Base-by-base conservation (phyloP, 129 eudicot species). In the Tanacetum coccineum region DNA sequence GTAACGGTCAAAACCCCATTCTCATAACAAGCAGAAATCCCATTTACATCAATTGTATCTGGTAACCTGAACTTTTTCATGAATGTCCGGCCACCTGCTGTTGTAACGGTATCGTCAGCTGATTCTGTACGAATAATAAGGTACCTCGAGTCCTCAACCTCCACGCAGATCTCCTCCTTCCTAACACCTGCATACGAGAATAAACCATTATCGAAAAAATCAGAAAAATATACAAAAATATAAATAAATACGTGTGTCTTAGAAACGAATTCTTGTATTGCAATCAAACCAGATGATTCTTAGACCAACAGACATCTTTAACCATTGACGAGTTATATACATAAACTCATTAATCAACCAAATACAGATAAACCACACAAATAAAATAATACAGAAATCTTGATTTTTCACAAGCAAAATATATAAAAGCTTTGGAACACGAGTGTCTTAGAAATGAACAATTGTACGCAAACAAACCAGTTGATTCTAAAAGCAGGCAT, bases 161-260 rank as follows among this genome's bases (percentile, higher is more conserved):
- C 97, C 66, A 87, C 90, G 51, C 83, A 83, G 11, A 91, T 85
- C 46, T 91, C 87, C 85, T 87, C 97, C 64, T 91, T 91, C 82
- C 69, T 80, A 30, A 87, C 87, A 60, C 97, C 97, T 90, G 54
- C 48, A 58, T 57, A 57, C 10, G 14, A n/a, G 14, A 21, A 13
- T 11, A 9, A 56, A 56, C 39, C 61, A 17, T 32, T 11, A 76
- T 45, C 62, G 9, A 11, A 19, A 59, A 11, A 15, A 9, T 60
- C 17, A 0, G 51, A 48, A 21, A 32, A 71, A 71, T 50, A 62
- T 32, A 4, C 6, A 8, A 32, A 4, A 4, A 32, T 4, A 32
- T 8, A 32, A 4, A 32, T 32, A 36, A 36, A 36, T 36, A 36
- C 8, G 9, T 36, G 9, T 1, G 39, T 30, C 39, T 30, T 30